Base-by-base conservation (phyloP, 2,329 filamentous ascomycete genomes). In the Malbranchea cinnamomea region DNA sequence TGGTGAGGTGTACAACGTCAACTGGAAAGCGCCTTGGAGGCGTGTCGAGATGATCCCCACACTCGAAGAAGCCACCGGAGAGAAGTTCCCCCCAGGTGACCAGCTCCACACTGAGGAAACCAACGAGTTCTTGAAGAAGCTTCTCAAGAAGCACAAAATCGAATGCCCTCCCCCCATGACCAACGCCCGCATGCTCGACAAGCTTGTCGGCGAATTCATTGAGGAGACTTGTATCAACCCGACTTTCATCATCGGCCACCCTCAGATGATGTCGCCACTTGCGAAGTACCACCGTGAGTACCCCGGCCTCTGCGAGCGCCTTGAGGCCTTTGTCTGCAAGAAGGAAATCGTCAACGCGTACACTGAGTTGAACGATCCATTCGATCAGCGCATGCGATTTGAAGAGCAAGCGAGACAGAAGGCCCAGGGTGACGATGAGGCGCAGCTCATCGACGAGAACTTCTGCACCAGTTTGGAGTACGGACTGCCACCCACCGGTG, bases 341-440 rank as follows among this genome's bases (percentile, higher is more conserved):
- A 91, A 89, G 71, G 87, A 95, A 55, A 94, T 95, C 43, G 78
- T 78, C 48, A 95, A 98, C 51, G 85, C 85, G 4, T 91, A 94
- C 62, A 95, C 87, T 22, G 89, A 98, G 72, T 76, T 98, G 69
- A 91, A 92, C 67, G 82, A 94, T 48, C 84, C 87, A 33, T 87
- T 92, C 48, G 85, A 94, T 57, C 89, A 98, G 65, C 74, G 89
- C 38, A 62, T 87, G 39, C 74, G 84, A 17, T 87, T 87, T 55
- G 84, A 93, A 56, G 87, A 95, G 71, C 89, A 98, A 62, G 87
- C 85, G 4, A 70, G 74, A 46, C 85, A 95, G 65, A 95, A 95
- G 71, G 83, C 75, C 5, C 82, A 92, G 60, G 89, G 91, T 50
- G 91, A 98, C 43, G 84, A 95, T 45, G 91, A 98, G 62, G 91